phyloP scores from a whole-genome alignment of 2,329 filamentous ascomycete genomes.

The Penicillium griseofulvum region DNA sequence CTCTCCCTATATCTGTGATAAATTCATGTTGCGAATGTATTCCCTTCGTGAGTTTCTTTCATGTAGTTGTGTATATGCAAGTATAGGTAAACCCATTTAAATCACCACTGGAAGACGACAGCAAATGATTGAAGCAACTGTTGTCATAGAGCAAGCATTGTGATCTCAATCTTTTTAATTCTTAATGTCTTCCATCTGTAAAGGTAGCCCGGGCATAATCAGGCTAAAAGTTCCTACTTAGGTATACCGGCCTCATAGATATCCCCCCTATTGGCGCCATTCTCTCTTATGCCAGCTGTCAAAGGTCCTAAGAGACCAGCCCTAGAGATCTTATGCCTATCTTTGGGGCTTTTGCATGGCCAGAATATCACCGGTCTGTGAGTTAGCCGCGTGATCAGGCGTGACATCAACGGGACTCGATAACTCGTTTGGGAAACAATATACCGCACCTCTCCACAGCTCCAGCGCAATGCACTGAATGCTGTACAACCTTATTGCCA shows the following conservation, averaged over 20 bases:
- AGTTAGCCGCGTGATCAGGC: not conserved
- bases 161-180: not conserved
- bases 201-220: not conserved
- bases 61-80: not conserved
- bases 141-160: not conserved
- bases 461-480: slow-evolving; percentile 5
- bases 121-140: not conserved
- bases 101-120: not conserved
- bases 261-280: not conserved
- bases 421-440: slow-evolving; percentile 35
- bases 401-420: slow-evolving; percentile 25
- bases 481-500: slow-evolving; percentile 1
- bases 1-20: not conserved
- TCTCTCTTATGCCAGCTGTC: too few relatives aligned
- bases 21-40: not conserved
- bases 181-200: not conserved
- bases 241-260: not conserved
- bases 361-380: not conserved
- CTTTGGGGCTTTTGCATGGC: not conserved
- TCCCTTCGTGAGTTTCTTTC: not conserved
- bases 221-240: not conserved
- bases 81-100: not conserved
- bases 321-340: not conserved
- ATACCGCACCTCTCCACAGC: slow-evolving; percentile 14
- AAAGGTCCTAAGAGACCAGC: not conserved